These are phyloP conservation scores for Tetradesmus lagerheimii DNA, from an alignment of 139 green algal genomes.

Conservation along the genomic window DNA sequence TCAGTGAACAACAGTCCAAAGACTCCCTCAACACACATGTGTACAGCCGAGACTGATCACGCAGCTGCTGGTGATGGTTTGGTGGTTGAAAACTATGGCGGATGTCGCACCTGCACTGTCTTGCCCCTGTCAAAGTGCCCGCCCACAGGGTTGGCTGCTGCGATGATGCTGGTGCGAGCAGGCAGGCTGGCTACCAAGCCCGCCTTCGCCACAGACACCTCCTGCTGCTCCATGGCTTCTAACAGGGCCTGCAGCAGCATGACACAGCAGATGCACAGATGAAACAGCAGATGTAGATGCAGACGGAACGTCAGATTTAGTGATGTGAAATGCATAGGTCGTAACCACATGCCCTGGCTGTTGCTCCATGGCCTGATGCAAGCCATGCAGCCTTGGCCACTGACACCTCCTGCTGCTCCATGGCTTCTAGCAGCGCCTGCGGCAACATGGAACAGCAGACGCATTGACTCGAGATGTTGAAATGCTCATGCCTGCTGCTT, in stretches of 20 bases:
- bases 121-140: slow-evolving; percentile 88
- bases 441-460: neutral
- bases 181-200: slow-evolving; percentile 90
- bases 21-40: too few species aligned
- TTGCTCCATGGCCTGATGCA: too few species aligned
- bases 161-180: slow-evolving; percentile 91
- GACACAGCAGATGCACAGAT: neutral
- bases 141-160: slow-evolving; percentile 90
- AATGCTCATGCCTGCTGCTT: too few species aligned
- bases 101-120: slow-evolving; percentile 25
- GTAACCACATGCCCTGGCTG: too few species aligned
- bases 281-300: neutral
- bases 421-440: slow-evolving; percentile 89
- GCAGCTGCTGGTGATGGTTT: too few species aligned
- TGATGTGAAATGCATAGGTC: too few species aligned
- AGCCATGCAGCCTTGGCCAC: too few species aligned
- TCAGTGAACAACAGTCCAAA: too few species aligned
- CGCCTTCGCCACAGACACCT: slow-evolving; percentile 92
- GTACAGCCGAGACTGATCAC: too few species aligned
- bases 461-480: too few species aligned
- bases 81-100: too few species aligned
- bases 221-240: slow-evolving; percentile 96
- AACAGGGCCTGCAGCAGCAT: slow-evolving; percentile 75
- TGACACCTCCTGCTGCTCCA: slow-evolving; percentile 93
- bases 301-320: too few species aligned